These are phyloP conservation scores for Candida silvatica DNA, from an alignment of 805 yeast genomes.

Conservation along the genomic window DNA sequence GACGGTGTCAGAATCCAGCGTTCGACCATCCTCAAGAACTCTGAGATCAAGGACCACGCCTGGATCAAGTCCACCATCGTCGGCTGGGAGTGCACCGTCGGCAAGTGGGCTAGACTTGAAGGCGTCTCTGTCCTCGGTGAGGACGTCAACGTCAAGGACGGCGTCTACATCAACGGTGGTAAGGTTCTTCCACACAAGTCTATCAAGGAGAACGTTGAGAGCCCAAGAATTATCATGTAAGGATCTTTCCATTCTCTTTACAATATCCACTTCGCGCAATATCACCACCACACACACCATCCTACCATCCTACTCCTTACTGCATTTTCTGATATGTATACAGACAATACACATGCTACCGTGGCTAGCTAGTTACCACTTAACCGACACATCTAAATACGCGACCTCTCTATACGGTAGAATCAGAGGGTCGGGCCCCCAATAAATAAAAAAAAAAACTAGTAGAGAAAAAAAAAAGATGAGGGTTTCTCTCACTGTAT, in stretches of 20 bases:
- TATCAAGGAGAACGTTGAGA: slow-evolving; percentile 92
- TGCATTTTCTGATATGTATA: too few relatives aligned
- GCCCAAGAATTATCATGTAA: slow-evolving; percentile 97
- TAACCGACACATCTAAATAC: too few relatives aligned
- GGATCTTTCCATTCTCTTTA: background rate
- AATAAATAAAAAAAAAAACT: background rate
- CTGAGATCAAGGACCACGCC: slow-evolving; percentile 93
- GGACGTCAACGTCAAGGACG: slow-evolving; percentile 97
- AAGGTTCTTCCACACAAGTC: slow-evolving; percentile 98
- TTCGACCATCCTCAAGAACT: slow-evolving; percentile 86
- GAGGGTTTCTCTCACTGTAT: background rate
- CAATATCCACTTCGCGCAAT: too few relatives aligned
- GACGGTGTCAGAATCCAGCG: slow-evolving; percentile 98
- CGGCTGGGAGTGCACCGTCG: slow-evolving; percentile 98
- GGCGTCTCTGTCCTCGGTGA: slow-evolving; percentile 98
- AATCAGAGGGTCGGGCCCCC: too few relatives aligned
- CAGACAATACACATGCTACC: too few relatives aligned
- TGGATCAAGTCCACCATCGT: slow-evolving; percentile 96
- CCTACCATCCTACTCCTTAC: too few relatives aligned
- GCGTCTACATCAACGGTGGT: slow-evolving; percentile 98
- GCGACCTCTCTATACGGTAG: too few relatives aligned
- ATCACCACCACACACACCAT: too few relatives aligned
- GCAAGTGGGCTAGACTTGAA: slow-evolving; percentile 98
- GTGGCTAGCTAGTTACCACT: too few relatives aligned
- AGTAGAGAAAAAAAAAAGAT: background rate